phyloP scores from a whole-genome alignment of 495 filamentous ascomycete species.

The Xylaria acuta region DNA sequence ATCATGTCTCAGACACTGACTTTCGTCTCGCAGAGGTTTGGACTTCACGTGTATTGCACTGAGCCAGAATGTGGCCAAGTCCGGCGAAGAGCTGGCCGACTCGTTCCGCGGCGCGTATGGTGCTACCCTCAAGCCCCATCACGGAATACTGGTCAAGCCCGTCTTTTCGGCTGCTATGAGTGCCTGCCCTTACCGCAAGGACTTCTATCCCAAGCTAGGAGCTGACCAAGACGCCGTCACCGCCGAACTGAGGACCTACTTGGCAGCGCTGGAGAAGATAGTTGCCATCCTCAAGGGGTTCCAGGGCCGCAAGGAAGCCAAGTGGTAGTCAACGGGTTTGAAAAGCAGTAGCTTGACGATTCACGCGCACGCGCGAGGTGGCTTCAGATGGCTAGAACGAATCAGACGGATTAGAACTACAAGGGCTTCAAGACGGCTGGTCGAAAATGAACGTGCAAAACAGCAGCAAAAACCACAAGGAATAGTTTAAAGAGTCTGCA shows the following conservation, averaged over 20 bases:
- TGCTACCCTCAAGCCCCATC: slow-evolving; percentile 86
- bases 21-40: slow-evolving; percentile 67
- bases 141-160: slow-evolving; percentile 84
- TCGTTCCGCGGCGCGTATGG: slow-evolving; percentile 90
- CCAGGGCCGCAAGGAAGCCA: slow-evolving; percentile 69
- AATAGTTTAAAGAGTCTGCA: not conserved
- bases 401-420: not conserved
- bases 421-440: not conserved
- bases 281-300: slow-evolving; percentile 78
- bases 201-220: slow-evolving; percentile 88
- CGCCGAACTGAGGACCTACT: slow-evolving; percentile 68
- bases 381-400: not conserved
- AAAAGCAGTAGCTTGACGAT: not conserved
- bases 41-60: slow-evolving; percentile 90
- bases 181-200: slow-evolving; percentile 87
- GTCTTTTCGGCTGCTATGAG: slow-evolving; percentile 91
- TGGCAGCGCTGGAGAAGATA: slow-evolving; percentile 75
- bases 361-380: not conserved
- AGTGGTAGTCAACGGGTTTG: slow-evolving; percentile 60
- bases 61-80: slow-evolving; percentile 71
- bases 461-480: not conserved
- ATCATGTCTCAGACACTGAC: slow-evolving; percentile 10
- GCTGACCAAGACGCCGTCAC: slow-evolving; percentile 66
- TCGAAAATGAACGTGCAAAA: not conserved
- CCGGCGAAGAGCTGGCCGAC: slow-evolving; percentile 73